phyloP scores from a whole-genome alignment of 768 basidiomycete genomes.

The Grammothele lineata region DNA sequence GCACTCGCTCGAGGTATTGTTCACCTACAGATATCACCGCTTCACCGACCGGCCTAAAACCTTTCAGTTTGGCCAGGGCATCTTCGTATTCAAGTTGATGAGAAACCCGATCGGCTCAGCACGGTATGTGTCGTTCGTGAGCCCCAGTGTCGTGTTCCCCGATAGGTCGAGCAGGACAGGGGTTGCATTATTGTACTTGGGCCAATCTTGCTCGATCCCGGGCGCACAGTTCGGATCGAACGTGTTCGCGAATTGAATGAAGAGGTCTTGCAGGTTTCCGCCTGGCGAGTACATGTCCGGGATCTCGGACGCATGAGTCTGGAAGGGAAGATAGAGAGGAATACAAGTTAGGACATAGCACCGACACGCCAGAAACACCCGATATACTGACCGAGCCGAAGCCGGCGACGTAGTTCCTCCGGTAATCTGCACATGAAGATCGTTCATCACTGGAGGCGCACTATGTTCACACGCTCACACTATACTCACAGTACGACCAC shows the following conservation, averaged over 20 bases:
- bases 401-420: neutral
- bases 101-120: neutral
- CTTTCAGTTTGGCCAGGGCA: no score
- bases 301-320: neutral
- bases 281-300: neutral
- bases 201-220: neutral
- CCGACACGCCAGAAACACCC: neutral
- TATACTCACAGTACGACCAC: neutral
- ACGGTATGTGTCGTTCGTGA: neutral
- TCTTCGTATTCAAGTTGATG: neutral
- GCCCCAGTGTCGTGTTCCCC: neutral
- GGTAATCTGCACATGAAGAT: neutral
- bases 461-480: neutral
- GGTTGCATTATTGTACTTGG: neutral
- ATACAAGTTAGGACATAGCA: neutral
- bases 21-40: no score
- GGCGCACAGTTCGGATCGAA: neutral
- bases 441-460: neutral
- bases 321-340: neutral
- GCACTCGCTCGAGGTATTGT: no score
- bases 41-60: no score
- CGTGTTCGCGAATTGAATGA: neutral
- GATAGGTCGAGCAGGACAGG: neutral
- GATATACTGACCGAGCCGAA: neutral
- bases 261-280: neutral